Conservation (phyloP, 306 rosid genomes). For the Cajanus cajan region DNA sequence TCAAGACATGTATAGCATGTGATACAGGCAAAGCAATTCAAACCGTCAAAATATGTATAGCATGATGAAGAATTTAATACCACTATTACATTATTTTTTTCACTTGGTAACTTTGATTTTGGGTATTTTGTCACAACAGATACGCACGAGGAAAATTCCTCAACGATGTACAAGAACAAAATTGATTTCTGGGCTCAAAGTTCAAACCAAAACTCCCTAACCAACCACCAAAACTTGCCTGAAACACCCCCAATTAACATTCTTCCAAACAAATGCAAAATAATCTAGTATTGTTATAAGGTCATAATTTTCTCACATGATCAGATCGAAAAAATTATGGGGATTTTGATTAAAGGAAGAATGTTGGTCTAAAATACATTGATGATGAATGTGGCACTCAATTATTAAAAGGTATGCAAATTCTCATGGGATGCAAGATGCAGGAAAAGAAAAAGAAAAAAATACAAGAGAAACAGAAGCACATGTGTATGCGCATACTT, state of each 20-base stretch:
- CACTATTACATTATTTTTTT: not conserved
- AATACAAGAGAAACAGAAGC: not conserved
- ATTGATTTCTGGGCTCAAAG: not conserved
- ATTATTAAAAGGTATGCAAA: not conserved
- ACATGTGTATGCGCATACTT: not conserved
- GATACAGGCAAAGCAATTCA: not conserved
- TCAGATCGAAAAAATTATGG: not conserved
- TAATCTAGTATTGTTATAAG: not conserved
- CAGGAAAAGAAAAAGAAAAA: not conserved
- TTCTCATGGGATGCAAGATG: not conserved
- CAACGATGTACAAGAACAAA: not conserved
- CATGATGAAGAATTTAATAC: not conserved
- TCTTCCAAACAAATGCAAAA: not conserved
- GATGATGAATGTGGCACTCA: not conserved
- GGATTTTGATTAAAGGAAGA: not conserved
- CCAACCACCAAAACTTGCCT: not conserved
- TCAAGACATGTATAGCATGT: not conserved
- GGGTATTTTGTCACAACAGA: not conserved
- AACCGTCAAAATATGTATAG: not conserved
- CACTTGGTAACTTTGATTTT: not conserved
- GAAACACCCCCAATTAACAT: not conserved
- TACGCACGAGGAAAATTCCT: not conserved
- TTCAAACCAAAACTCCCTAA: not conserved
- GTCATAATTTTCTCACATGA: not conserved
- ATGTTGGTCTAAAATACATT: not conserved